Evolutionary conservation across 768 basidiomycete genomes (phyloP), one percentile per base, ranked within the genome.

Genomic region (Naganishia antarctica): DNA sequence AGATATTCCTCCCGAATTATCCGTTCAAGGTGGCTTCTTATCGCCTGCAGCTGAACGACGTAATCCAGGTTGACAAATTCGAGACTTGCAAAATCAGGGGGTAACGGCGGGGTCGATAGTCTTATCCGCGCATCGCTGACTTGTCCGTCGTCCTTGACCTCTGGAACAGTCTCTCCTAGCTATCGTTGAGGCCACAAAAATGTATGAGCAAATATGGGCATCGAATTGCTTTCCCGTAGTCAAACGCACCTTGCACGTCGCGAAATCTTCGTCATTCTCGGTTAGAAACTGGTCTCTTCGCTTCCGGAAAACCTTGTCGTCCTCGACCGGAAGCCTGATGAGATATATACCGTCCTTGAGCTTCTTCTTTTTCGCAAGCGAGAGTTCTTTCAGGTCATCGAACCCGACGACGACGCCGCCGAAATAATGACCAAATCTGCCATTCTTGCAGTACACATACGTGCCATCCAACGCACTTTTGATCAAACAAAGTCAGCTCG

Each of bases 1-100:
- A 49, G 29, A 43, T 72, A 73, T 28, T 43, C 44, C 23, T 75
- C 72, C 15, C 44, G 18, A 6, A 75, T 67, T 31, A 75, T 65
- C 1, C 29, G 2, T 32, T 59, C 50, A 23, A 75, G 70, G 51
- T 69, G 69, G 0, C 70, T 70, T 11, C 70, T 68, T 25, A 73
- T 65, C 4, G 34, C 28, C 5, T 53, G 60, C 12, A 74, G 31
- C 49, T 73, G 73, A 0, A 61, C 44, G 3, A 12, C 25, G 16
- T 64, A 60, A 9, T 45, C 29, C 3, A 71, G 64, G 0, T 60
- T 41, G 6, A 7, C 46, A 41, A 64, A 64, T 2, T 25, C 45
- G 6, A 23, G 21, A 15, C n/a, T 41, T 16, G 40, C 21, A 21
- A 48, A 26, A 23, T 37, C 45, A 13, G 16, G 13, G 1, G 57